A percentile compares a stretch with the other conserved stretches of the same genome.
Conservation (phyloP, 805 yeast genomes). For the Cyberlindnera xishuangbannaensis region DNA sequence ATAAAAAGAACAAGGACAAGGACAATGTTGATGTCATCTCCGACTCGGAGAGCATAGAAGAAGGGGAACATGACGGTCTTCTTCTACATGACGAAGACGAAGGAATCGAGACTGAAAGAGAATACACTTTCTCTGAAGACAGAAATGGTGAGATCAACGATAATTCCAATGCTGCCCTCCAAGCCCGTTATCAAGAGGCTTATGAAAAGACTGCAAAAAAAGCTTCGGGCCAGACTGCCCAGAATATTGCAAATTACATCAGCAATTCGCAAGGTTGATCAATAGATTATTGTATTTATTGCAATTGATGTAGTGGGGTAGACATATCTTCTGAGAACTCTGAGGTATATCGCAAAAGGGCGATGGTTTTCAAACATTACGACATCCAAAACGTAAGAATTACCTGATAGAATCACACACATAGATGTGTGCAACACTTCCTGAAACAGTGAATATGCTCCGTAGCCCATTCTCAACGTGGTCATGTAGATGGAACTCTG, state of each 20-base stretch:
- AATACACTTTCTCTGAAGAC: constrained; percentile 66
- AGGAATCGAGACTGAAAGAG: constrained; percentile 42
- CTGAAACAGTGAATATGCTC: too few species aligned
- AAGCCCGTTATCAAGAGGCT: constrained; percentile 68
- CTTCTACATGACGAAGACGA: constrained; percentile 40
- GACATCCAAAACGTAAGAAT: too few species aligned
- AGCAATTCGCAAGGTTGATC: constrained; percentile 21
- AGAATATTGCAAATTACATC: constrained; percentile 64
- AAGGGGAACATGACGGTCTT: constrained; percentile 37
- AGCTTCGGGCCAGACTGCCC: constrained; percentile 64
- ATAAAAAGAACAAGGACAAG: constrained; percentile 33
- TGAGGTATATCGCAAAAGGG: too few species aligned
- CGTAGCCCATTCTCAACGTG: too few species aligned
- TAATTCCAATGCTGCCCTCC: constrained; percentile 38
- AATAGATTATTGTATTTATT: too few species aligned
- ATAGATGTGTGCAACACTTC: too few species aligned
- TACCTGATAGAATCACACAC: too few species aligned
- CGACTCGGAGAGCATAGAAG: constrained; percentile 45
- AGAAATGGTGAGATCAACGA: constrained; percentile 54
- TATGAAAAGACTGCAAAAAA: constrained; percentile 56
- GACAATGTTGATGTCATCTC: constrained; percentile 45
- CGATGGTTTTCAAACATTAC: too few species aligned
- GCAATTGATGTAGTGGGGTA: too few species aligned
- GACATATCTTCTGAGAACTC: too few species aligned
- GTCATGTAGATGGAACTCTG: too few species aligned